Percentiles rank a stretch among this genome's conserved stretches.
Evolutionary conservation across 2,329 filamentous ascomycete genomes (phyloP).

Genomic region (Sporothrix humicola): DNA sequence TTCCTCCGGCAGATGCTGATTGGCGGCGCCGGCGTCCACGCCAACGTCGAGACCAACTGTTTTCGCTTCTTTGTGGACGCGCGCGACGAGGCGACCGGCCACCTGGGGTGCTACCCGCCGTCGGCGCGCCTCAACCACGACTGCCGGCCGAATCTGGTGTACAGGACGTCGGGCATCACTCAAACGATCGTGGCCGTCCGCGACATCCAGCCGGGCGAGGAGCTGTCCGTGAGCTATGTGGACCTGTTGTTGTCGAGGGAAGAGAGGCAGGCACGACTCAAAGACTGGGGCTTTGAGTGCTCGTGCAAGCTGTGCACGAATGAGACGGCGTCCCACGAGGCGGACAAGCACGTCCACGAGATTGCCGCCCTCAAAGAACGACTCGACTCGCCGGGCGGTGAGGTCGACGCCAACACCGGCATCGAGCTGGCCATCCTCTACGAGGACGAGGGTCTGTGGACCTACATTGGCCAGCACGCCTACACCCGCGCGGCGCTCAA

Average conservation of each 20-base stretch:
- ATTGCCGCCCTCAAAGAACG: conserved; percentile 43
- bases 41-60: conserved; percentile 47
- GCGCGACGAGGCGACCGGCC: conserved; percentile 39
- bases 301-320: conserved; percentile 44
- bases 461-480: conserved; percentile 44
- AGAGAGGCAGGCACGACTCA: conserved; percentile 44
- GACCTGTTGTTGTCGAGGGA: conserved; percentile 40
- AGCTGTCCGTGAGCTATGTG: conserved; percentile 49
- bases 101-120: conserved; percentile 47
- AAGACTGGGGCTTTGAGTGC: conserved; percentile 48
- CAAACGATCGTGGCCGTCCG: conserved; percentile 48
- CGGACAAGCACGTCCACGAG: conserved; percentile 44
- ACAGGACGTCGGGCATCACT: conserved; percentile 46
- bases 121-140: conserved; percentile 49
- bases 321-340: conserved; percentile 38
- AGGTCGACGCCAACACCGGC: conserved; percentile 42
- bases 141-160: conserved; percentile 46
- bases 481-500: conserved; percentile 50
- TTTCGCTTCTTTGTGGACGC: conserved; percentile 46
- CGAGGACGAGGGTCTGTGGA: conserved; percentile 44
- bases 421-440: conserved; percentile 44
- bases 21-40: conserved; percentile 41
- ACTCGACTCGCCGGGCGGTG: conserved; percentile 36
- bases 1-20: conserved; percentile 43
- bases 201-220: conserved; percentile 46